phyloP scores from a whole-genome alignment of 2,329 filamentous ascomycete species.

The Arthrocladium fulminans region DNA sequence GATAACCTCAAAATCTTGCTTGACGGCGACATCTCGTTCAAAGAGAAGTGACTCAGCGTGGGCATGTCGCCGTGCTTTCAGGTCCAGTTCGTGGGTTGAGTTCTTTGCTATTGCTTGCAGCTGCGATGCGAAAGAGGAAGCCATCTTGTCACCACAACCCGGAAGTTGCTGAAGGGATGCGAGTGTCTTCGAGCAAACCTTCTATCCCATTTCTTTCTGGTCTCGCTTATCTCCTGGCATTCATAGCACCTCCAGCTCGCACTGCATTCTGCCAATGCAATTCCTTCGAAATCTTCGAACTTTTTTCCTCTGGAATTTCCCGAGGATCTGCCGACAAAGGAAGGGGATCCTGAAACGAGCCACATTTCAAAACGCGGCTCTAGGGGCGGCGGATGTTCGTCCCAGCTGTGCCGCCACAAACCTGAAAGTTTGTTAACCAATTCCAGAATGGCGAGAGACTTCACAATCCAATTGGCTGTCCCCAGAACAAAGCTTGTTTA shows the following conservation, averaged over 20 bases:
- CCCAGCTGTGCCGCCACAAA: no score
- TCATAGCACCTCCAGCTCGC: no score
- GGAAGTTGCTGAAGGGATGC: neutral
- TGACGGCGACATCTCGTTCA: constrained; percentile 71
- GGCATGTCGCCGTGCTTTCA: constrained; percentile 83
- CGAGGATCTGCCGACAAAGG: neutral
- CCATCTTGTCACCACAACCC: constrained; percentile 44
- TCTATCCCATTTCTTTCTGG: neutral
- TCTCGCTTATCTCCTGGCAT: no score
- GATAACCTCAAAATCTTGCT: constrained; percentile 82
- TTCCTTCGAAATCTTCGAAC: no score
- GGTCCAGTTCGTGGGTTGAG: constrained; percentile 81
- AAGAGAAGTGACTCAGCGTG: constrained; percentile 95
- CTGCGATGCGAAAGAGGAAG: constrained; percentile 83
- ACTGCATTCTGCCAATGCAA: no score
- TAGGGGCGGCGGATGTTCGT: no score
- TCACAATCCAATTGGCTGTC: neutral
- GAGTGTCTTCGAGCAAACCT: neutral
- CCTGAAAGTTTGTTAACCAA: no score
- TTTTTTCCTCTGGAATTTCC: neutral
- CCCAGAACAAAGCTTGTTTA: neutral
- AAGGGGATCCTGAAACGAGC: neutral
- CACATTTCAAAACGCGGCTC: neutral
- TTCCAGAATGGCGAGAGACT: no score
- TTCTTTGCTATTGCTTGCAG: constrained; percentile 84